Conservation (phyloP, 805 yeast species). For the Metschnikowia reukaufii region DNA sequence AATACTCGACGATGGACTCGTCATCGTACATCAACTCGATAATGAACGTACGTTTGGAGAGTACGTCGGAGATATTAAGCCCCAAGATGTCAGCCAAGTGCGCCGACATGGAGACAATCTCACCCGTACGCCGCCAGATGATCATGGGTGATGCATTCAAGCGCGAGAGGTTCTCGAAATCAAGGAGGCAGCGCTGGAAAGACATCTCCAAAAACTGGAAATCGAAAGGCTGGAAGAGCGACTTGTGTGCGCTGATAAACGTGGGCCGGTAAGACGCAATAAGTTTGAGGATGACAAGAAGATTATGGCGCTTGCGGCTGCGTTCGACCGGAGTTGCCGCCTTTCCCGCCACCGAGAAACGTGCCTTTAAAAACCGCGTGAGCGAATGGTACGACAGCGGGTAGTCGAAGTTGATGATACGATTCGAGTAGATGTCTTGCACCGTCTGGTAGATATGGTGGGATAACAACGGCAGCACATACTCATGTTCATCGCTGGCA, state of each 20-base stretch:
- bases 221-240: constrained; percentile 66
- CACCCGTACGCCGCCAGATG: constrained; percentile 86
- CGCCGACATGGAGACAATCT: constrained; percentile 74
- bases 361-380: constrained; percentile 50
- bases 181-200: constrained; percentile 43
- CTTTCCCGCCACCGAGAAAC: constrained; percentile 54
- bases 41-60: constrained; percentile 62
- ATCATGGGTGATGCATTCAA: constrained; percentile 75
- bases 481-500: constrained; percentile 30
- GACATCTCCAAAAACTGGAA: constrained; percentile 51
- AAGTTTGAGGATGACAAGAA: constrained; percentile 49
- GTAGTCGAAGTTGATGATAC: constrained; percentile 54
- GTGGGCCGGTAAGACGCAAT: constrained; percentile 72
- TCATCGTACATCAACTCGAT: constrained; percentile 80
- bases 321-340: constrained; percentile 28
- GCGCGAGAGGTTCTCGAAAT: constrained; percentile 45
- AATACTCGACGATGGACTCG: constrained; percentile 68
- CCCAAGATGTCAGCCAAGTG: constrained; percentile 73
- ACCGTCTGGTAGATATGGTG: constrained; percentile 55
- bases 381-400: constrained; percentile 63
- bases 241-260: constrained; percentile 73
- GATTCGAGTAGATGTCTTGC: constrained; percentile 50
- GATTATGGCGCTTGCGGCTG: constrained; percentile 30
- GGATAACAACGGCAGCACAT: constrained; percentile 57
- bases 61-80: constrained; percentile 54